Base-by-base conservation (phyloP, 352 stramenopile species). In the Phytophthora parvispora region DNA sequence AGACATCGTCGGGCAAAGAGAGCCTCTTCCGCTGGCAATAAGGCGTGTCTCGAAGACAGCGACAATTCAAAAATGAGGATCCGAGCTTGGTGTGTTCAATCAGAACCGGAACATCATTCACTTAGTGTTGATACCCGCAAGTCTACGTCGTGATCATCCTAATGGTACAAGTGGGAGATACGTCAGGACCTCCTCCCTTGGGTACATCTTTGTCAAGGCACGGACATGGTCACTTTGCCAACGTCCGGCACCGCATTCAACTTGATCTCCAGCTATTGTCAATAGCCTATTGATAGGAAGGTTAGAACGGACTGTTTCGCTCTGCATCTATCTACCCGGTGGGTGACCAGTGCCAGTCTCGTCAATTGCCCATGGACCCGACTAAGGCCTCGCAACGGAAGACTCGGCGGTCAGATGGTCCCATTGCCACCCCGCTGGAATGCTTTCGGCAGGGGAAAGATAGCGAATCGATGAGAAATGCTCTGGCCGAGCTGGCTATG, bases 401-500 rank as follows among this genome's bases (percentile, higher is more conserved):
- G 42, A 62, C 67, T 71, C 56, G 63, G 22, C 69, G 56, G 16
- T 49, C 75, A 36, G 71, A 80, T 51, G 70, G 57, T 6, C 52
- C 75, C 3, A 78, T 92, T 47, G 29, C 69, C 18, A 72, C 64
- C 2, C 75, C 78, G 28, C 53, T 91, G 28, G 84, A 91, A 54
- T 40, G 50, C n/a, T 81, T 92, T 60, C 80, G 84, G 20, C 50
- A 60, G 6, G 66, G 66, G 6, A 64, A 55, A 12, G 38, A 75
- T 18, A 79, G 77, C 32, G 61, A 50, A 0, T 60, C 47, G 0
- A 65, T 91, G 58, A 47, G 80, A 10, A 68, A 89, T 29, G 76
- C 80, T 4, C 60, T 93, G 9, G 81, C 83, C 5, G 75, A 90
- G 45, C 61, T 93, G 45, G 77, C 85, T 24, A 86, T 91, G 81